Base-by-base conservation (phyloP, 2,329 filamentous ascomycete genomes). In the Talaromyces sp. region DNA sequence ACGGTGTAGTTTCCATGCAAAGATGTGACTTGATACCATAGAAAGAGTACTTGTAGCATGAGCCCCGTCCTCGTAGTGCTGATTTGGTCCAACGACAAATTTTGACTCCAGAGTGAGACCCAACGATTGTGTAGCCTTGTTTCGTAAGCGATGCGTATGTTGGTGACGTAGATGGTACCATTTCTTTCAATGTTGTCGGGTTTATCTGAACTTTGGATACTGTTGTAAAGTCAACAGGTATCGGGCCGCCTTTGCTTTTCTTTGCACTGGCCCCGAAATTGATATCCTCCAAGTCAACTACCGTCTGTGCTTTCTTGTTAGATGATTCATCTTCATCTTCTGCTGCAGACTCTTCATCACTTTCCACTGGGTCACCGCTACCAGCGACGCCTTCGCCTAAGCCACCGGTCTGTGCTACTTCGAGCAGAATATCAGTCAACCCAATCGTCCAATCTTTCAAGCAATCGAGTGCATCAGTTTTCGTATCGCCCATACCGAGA, bases 11-110 rank as follows among this genome's bases (percentile, higher is more conserved):
- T 79, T 99, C 94, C 95, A 99, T 99, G 78, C 94, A 99, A 67
- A 96, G 90, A 74, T 99, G 95, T 0, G 93, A 97, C 69, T 90
- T 87, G 77, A 99, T 99, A 58, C 94, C 94, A 77, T 99, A 99
- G 77, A 99, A 96, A 0, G 92, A 96, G 78, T 88, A 97, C 75
- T 99, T 98, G 84, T 99, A 99, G 82, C 94, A 99, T 27, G 92
- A 96, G 4, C 94, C 95, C 47, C 94, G 89, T 13, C 94, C 94
- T 45, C 94, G 91, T 0, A 98, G 87, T 10, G 94, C 94, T 1
- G 93, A 97, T 79, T 99, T 99, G 10, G 95, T 98, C 94, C 94
- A 99, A 37, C 95, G 91, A 75, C 94, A 99, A 72, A 97, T 97
- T 79, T 98, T 98, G 69, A 98, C 94, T 35, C 94, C 94, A 0